phyloP scores from a whole-genome alignment of 2,329 filamentous ascomycete genomes.

The Dactylella cylindrospora region DNA sequence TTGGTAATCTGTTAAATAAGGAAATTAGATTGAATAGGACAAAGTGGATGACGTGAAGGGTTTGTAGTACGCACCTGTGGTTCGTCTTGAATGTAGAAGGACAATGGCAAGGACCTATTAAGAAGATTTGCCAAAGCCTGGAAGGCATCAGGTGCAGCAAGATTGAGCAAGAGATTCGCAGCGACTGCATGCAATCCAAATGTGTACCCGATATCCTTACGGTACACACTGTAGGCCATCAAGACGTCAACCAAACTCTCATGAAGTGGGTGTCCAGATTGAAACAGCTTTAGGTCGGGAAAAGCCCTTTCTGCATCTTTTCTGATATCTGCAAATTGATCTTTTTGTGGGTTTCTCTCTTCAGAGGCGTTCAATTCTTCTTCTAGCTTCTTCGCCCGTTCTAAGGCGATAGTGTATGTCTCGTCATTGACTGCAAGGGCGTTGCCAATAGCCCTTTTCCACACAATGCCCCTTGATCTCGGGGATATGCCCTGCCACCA shows the following conservation, averaged over 20 bases:
- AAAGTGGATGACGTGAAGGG: neutral
- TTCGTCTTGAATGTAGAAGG: slow-evolving; percentile 70
- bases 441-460: slow-evolving; percentile 72
- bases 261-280: slow-evolving; percentile 62
- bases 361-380: slow-evolving; percentile 57
- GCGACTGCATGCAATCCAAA: slow-evolving; percentile 73
- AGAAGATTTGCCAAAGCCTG: slow-evolving; percentile 73
- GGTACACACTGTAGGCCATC: slow-evolving; percentile 77
- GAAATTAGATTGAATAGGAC: neutral
- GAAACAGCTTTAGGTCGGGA: slow-evolving; percentile 56
- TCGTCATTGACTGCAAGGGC: slow-evolving; percentile 67
- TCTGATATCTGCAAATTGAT: slow-evolving; percentile 54
- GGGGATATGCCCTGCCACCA: slow-evolving; percentile 81
- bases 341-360: slow-evolving; percentile 48
- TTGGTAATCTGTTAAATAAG: slow-evolving; percentile 57
- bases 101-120: slow-evolving; percentile 72
- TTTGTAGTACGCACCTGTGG: slow-evolving; percentile 55
- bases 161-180: slow-evolving; percentile 71
- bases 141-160: slow-evolving; percentile 66
- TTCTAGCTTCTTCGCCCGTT: slow-evolving; percentile 66
- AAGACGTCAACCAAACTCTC: slow-evolving; percentile 70
- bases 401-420: slow-evolving; percentile 70
- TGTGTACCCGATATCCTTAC: slow-evolving; percentile 77
- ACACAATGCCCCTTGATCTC: slow-evolving; percentile 68
- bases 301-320: slow-evolving; percentile 64